Evolutionary conservation across 352 stramenopile species (phyloP).

Genomic region (Phytophthora fragariaefolia): DNA sequence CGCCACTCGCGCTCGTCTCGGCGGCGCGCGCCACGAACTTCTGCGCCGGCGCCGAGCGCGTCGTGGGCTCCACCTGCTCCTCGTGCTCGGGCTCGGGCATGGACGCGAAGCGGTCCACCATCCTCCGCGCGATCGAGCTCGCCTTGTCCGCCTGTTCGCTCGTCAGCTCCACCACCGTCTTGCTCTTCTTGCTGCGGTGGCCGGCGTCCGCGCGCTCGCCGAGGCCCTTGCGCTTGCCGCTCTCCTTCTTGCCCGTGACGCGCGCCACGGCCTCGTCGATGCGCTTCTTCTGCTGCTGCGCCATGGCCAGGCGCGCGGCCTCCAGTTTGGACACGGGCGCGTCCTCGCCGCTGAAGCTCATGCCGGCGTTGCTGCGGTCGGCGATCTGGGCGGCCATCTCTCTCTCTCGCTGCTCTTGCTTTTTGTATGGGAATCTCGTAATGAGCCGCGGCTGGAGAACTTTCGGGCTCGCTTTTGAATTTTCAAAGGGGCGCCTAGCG

Average conservation of each 20-base stretch:
- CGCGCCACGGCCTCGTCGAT: slow-evolving; percentile 67
- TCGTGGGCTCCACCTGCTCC: slow-evolving; percentile 24
- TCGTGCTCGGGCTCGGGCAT: slow-evolving; percentile 50
- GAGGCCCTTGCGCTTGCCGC: slow-evolving; percentile 66
- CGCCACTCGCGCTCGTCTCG: slow-evolving; percentile 31
- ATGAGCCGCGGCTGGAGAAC: slow-evolving; percentile 19
- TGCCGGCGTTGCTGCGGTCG: slow-evolving; percentile 41
- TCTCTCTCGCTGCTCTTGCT: slow-evolving; percentile 10
- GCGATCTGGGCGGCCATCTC: slow-evolving; percentile 69
- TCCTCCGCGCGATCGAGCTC: slow-evolving; percentile 50
- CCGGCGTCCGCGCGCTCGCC: slow-evolving; percentile 46
- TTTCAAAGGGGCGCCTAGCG: slow-evolving; percentile 29
- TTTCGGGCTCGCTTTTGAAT: slow-evolving; percentile 36
- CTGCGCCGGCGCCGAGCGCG: slow-evolving; percentile 33
- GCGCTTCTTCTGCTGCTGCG: slow-evolving; percentile 74
- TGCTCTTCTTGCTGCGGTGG: slow-evolving; percentile 54
- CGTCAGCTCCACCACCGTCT: slow-evolving; percentile 47
- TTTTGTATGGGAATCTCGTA: slow-evolving; percentile 33
- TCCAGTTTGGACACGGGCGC: slow-evolving; percentile 78
- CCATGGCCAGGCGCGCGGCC: slow-evolving; percentile 59
- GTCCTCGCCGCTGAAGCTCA: slow-evolving; percentile 47
- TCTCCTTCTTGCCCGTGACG: slow-evolving; percentile 62
- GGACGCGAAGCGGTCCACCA: slow-evolving; percentile 45
- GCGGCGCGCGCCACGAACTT: slow-evolving; percentile 38
- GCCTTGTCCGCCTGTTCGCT: slow-evolving; percentile 39